phyloP scores from a whole-genome alignment of 2,329 filamentous ascomycete genomes.

The Monilinia aucupariae region DNA sequence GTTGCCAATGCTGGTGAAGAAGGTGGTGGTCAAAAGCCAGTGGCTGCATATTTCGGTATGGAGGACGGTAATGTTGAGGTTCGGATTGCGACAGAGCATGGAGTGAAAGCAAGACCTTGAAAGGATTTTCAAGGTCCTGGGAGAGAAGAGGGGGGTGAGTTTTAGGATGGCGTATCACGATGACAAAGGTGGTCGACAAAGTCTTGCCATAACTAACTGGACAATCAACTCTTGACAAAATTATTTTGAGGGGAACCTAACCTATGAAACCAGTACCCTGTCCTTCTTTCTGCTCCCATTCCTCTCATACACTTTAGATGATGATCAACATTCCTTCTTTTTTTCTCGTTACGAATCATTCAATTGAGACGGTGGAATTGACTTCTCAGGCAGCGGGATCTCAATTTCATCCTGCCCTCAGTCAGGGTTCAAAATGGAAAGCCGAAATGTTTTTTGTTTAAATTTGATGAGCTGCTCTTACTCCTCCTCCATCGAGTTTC shows the following conservation, averaged over 20 bases:
- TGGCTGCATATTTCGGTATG: constrained; percentile 94
- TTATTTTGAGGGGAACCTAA: background rate
- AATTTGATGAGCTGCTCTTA: no score
- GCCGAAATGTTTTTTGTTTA: no score
- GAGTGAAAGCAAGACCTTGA: constrained; percentile 14
- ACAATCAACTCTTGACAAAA: background rate
- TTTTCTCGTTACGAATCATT: no score
- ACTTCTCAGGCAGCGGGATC: no score
- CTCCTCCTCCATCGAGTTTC: no score
- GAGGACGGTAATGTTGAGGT: constrained; percentile 65
- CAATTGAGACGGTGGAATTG: no score
- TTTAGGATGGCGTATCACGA: background rate
- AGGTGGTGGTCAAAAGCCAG: constrained; percentile 77
- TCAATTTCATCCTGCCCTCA: no score
- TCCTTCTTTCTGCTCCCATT: background rate
- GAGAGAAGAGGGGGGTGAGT: background rate
- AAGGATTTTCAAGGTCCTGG: background rate
- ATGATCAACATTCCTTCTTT: no score
- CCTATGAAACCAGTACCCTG: background rate
- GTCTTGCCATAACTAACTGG: background rate
- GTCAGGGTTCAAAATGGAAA: no score
- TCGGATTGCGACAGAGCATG: constrained; percentile 37
- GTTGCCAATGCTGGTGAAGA: constrained; percentile 53
- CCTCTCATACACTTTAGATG: no score
- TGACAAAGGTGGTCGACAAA: background rate